Percentiles rank a stretch among this genome's conserved stretches.
phyloP scores from a whole-genome alignment of 495 filamentous ascomycete genomes.

The Penicillium nucicola region DNA sequence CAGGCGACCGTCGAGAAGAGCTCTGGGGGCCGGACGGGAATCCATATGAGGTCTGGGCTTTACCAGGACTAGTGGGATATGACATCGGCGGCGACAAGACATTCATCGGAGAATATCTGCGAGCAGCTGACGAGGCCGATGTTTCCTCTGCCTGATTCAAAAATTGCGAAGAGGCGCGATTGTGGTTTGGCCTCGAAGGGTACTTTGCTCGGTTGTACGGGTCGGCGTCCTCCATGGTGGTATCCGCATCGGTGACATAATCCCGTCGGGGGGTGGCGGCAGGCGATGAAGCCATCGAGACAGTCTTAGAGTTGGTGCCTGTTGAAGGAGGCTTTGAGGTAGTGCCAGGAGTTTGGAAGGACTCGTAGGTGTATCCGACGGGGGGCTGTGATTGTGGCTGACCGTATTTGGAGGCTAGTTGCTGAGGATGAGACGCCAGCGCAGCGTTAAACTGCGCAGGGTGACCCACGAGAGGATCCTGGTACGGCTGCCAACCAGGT shows the following conservation, averaged over 20 bases:
- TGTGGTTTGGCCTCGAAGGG: constrained; percentile 62
- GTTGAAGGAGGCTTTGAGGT: constrained; percentile 45
- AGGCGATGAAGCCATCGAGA: constrained; percentile 61
- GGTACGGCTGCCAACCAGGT: constrained; percentile 51
- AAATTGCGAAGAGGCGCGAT: constrained; percentile 60
- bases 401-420: constrained; percentile 41
- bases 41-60: constrained; percentile 48
- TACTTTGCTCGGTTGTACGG: constrained; percentile 81
- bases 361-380: constrained; percentile 69
- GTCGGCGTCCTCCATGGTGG: constrained; percentile 90
- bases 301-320: constrained; percentile 51
- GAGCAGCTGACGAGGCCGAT: constrained; percentile 75
- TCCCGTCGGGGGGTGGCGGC: constrained; percentile 66
- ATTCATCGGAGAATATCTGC: constrained; percentile 95
- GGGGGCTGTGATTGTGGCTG: constrained; percentile 58
- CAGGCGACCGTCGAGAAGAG: constrained; percentile 56
- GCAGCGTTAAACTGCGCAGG: constrained; percentile 42
- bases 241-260: constrained; percentile 69
- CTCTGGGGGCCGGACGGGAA: constrained; percentile 33
- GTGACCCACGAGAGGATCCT: constrained; percentile 44
- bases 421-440: constrained; percentile 39
- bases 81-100: constrained; percentile 62
- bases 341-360: constrained; percentile 55
- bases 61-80: constrained; percentile 56
- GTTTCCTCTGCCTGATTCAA: constrained; percentile 68